A percentile compares a stretch with the other conserved stretches of the same genome.
phyloP scores from a whole-genome alignment of 2,329 filamentous ascomycete species.

The Trichoderma afroharzianum region DNA sequence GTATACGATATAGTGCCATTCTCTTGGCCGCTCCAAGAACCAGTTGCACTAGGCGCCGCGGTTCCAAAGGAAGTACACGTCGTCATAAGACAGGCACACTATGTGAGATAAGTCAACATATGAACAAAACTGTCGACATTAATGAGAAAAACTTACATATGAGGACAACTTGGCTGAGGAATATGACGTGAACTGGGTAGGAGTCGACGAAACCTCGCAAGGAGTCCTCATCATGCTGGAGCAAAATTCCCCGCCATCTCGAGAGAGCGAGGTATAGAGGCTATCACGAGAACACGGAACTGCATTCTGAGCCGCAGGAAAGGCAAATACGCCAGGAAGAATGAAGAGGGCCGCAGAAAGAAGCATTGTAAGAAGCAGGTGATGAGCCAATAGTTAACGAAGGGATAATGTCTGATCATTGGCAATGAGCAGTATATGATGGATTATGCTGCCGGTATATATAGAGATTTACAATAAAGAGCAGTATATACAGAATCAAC shows the following conservation, averaged over 20 bases:
- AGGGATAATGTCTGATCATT: background rate
- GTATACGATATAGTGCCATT: conserved; percentile 1
- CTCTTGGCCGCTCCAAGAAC: background rate
- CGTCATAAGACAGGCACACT: conserved; percentile 29
- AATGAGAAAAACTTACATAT: conserved; percentile 25
- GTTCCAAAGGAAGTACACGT: conserved; percentile 19
- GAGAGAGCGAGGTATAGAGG: conserved; percentile 30
- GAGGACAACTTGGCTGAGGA: conserved; percentile 30
- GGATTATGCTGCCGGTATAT: background rate
- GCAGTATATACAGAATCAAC: background rate
- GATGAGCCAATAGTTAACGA: background rate
- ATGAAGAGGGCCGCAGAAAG: background rate
- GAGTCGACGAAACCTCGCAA: conserved; percentile 24
- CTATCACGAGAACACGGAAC: conserved; percentile 27
- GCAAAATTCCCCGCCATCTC: conserved; percentile 29
- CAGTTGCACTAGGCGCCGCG: background rate
- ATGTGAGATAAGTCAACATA: background rate
- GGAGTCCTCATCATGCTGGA: conserved; percentile 27
- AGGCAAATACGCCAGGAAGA: background rate
- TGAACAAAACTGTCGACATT: too few relatives aligned
- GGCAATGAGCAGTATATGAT: background rate
- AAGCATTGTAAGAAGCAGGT: background rate
- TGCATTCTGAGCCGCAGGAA: conserved; percentile 11
- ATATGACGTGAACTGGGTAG: conserved; percentile 28
- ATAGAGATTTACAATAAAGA: background rate